Percentiles rank a stretch among this genome's conserved stretches.
These are phyloP conservation scores for Meira nashicola DNA, from an alignment of 1,284 basidiomycete genomes.

Conservation along the genomic window DNA sequence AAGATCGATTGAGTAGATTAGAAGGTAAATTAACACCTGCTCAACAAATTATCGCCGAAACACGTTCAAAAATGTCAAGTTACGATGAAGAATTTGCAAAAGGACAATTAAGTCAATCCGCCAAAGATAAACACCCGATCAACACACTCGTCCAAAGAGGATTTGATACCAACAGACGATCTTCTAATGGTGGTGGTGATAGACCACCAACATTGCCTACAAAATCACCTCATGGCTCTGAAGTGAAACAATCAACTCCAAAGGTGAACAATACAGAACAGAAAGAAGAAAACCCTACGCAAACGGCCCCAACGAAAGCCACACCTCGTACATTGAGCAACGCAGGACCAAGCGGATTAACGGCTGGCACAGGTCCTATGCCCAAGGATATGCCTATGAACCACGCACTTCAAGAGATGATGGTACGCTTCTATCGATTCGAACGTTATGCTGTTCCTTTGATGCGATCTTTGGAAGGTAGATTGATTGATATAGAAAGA, in stretches of 20 bases:
- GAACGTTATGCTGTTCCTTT: slow-evolving; percentile 50
- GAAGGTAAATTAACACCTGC: slow-evolving; percentile 35
- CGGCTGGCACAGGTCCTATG: slow-evolving; percentile 34
- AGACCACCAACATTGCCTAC: slow-evolving; percentile 4
- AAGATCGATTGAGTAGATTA: slow-evolving; percentile 13
- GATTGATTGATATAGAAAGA: slow-evolving; percentile 46
- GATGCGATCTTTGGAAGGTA: slow-evolving; percentile 43
- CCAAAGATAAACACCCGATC: slow-evolving; percentile 8
- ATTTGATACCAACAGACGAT: neutral
- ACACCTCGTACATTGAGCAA: neutral
- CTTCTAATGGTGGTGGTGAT: neutral
- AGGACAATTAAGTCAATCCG: neutral
- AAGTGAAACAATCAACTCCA: neutral
- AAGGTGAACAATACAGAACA: no score
- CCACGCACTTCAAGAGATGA: slow-evolving; percentile 48
- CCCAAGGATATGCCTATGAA: slow-evolving; percentile 31
- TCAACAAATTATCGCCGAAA: slow-evolving; percentile 42
- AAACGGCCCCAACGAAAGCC: neutral
- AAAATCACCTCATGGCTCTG: slow-evolving; percentile 9
- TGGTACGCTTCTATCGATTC: slow-evolving; percentile 51
- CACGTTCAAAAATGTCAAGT: slow-evolving; percentile 30
- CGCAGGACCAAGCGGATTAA: slow-evolving; percentile 16
- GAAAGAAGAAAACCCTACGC: neutral
- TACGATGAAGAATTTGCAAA: slow-evolving; percentile 26
- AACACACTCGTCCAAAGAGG: neutral